Base-by-base conservation (phyloP, 768 basidiomycete species). In the Tylopilus felleus region DNA sequence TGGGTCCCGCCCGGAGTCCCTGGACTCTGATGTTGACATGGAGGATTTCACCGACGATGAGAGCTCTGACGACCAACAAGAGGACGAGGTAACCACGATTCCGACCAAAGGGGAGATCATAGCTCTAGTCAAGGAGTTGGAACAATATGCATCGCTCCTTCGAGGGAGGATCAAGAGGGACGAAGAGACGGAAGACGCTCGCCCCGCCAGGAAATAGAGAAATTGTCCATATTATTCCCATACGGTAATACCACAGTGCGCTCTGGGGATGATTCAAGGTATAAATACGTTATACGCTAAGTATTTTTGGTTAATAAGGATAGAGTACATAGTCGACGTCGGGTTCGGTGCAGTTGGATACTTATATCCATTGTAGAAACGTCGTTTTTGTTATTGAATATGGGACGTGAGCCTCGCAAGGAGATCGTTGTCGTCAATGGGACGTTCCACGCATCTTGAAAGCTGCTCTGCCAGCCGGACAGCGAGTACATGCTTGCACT, bases 401-500 rank as follows among this genome's bases (percentile, higher is more conserved):
- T 65, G 56, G n/a, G 57, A 55, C 14, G 53, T 48, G 45, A 66
- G 48, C 29, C 51, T 66, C 25, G 69, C 51, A 19, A 75, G 73
- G n/a, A 89, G 71, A 33, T 83, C 80, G 50, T 82, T 75, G 4
- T 69, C 64, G 23, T 64, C 68, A 42, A 80, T 66, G 31, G 75
- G 68, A 21, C 81, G 78, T 49, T 85, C 77, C 35, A 81, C 60
- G 55, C 75, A 82, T 50, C 74, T 75, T 4, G 72, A 72, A 47
- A 89, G 66, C 48, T 76, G 79, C 25, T 79, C 68, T 3, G 86
- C 86, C 14, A 93, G 71, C 14, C 76, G 71, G 13, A 80, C 77
- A 3, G 90, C 90, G 23, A 93, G 74, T 3, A 89, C 68, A 66
- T 93, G 90, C 65, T 93, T 92, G 64, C 90, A 93, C 90, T 92